Percentiles rank a stretch among this genome's conserved stretches.
phyloP scores from a whole-genome alignment of 192 early-diverging fungal species.

The Phlyctochytrium bullatum region DNA sequence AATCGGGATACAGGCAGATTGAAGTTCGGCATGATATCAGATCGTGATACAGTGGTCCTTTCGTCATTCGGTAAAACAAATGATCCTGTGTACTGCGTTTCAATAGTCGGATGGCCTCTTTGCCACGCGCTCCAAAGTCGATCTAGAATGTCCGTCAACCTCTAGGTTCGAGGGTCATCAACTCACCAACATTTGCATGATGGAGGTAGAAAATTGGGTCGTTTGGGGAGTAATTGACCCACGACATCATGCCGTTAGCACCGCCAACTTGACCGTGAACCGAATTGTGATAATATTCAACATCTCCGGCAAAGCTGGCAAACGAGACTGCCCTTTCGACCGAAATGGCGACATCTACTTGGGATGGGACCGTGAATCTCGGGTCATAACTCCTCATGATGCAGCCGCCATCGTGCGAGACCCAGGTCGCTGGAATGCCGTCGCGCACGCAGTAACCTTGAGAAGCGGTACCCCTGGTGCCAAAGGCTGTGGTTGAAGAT shows the following conservation, averaged over 20 bases:
- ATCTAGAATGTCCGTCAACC: neutral
- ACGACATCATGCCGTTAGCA: slow-evolving; percentile 44
- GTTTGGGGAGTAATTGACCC: slow-evolving; percentile 35
- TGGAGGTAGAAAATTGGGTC: slow-evolving; percentile 68
- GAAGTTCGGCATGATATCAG: slow-evolving; percentile 1
- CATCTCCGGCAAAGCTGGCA: slow-evolving; percentile 28
- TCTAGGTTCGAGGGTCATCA: slow-evolving; percentile 7
- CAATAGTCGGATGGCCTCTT: neutral
- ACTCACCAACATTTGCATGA: slow-evolving; percentile 62
- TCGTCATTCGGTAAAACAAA: neutral
- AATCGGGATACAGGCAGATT: slow-evolving; percentile 8
- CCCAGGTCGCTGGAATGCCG: slow-evolving; percentile 50
- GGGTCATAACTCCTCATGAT: neutral
- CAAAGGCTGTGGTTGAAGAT: slow-evolving; percentile 26
- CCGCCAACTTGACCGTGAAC: slow-evolving; percentile 49
- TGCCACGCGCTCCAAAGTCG: slow-evolving; percentile 11
- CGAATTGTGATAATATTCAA: slow-evolving; percentile 33
- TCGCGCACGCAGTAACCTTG: slow-evolving; percentile 48
- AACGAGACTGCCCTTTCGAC: slow-evolving; percentile 17
- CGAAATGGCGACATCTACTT: neutral
- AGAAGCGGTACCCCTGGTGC: slow-evolving; percentile 41
- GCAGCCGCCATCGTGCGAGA: neutral
- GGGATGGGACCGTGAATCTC: neutral
- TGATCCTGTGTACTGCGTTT: neutral
- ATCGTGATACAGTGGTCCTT: neutral